These are phyloP conservation scores for Cicer yamashitae DNA, from an alignment of 306 rosid genomes.

Conservation along the genomic window DNA sequence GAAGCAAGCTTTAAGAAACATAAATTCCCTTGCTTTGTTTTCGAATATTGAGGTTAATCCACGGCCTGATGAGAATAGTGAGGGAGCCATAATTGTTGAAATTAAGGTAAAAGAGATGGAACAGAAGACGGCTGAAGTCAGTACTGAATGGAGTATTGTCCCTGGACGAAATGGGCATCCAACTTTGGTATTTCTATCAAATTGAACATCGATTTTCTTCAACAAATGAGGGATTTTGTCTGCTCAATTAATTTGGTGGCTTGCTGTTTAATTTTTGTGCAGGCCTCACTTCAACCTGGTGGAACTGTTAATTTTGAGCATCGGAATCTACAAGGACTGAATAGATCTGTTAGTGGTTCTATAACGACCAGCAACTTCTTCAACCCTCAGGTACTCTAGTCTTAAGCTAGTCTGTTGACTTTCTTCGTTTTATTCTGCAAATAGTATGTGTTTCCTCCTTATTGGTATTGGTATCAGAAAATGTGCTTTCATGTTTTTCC, in stretches of 20 bases:
- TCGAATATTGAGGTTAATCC: conserved; percentile 98
- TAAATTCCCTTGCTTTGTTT: conserved; percentile 85
- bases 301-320: conserved; percentile 91
- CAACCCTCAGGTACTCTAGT: conserved; percentile 76
- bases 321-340: conserved; percentile 80
- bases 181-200: conserved; percentile 67
- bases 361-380: conserved; percentile 82
- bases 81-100: conserved; percentile 94
- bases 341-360: conserved; percentile 83
- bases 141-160: conserved; percentile 95
- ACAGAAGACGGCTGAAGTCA: conserved; percentile 92
- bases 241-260: conserved; percentile 33
- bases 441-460: conserved; percentile 4
- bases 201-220: background rate
- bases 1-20: conserved; percentile 93
- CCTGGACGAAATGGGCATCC: conserved; percentile 97
- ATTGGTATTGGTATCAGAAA: conserved; percentile 28
- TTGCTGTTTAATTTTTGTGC: conserved; percentile 42
- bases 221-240: background rate
- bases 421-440: conserved; percentile 32
- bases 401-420: conserved; percentile 31
- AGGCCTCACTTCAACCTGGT: conserved; percentile 99
- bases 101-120: conserved; percentile 90
- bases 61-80: conserved; percentile 88
- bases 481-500: conserved; percentile 35